These are phyloP conservation scores for Coemansia sp. DNA, from an alignment of 192 early-diverging fungal genomes.

Conservation along the genomic window DNA sequence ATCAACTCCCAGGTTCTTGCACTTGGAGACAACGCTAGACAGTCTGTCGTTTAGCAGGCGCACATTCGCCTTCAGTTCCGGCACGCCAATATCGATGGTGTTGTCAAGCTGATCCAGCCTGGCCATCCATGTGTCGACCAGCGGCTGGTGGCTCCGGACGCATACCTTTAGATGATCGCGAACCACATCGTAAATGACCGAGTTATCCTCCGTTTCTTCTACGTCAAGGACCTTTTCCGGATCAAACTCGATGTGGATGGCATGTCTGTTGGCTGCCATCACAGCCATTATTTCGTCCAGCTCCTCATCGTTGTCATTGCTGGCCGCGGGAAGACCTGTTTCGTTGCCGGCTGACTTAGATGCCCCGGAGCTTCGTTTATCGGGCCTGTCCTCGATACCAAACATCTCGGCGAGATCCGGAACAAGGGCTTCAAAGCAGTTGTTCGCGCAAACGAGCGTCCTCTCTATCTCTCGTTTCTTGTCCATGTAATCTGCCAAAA, in stretches of 20 bases:
- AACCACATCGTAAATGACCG: constrained; percentile 46
- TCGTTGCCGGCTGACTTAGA: background rate
- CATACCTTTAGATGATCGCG: constrained; percentile 61
- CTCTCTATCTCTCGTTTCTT: constrained; percentile 8
- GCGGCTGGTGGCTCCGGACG: constrained; percentile 49
- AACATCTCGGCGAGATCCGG: constrained; percentile 43
- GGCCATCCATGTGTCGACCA: constrained; percentile 58
- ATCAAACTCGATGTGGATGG: constrained; percentile 60
- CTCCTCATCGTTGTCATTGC: constrained; percentile 10
- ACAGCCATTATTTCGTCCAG: constrained; percentile 52
- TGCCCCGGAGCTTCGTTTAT: background rate
- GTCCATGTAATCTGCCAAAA: constrained; percentile 19
- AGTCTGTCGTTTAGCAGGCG: constrained; percentile 50
- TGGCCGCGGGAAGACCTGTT: background rate
- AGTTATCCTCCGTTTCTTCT: constrained; percentile 59
- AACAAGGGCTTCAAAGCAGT: constrained; percentile 44
- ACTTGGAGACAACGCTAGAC: constrained; percentile 16
- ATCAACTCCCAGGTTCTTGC: constrained; percentile 31
- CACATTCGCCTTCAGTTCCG: constrained; percentile 37
- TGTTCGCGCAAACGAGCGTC: constrained; percentile 13
- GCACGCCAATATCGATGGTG: constrained; percentile 31
- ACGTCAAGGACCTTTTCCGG: constrained; percentile 57
- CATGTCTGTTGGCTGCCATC: constrained; percentile 65
- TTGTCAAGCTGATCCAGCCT: constrained; percentile 23
- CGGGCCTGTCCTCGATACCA: background rate